A percentile compares a stretch with the other conserved stretches of the same genome.
Evolutionary conservation across 2,329 filamentous ascomycete species (phyloP).

Genomic region (Diplodia seriata): DNA sequence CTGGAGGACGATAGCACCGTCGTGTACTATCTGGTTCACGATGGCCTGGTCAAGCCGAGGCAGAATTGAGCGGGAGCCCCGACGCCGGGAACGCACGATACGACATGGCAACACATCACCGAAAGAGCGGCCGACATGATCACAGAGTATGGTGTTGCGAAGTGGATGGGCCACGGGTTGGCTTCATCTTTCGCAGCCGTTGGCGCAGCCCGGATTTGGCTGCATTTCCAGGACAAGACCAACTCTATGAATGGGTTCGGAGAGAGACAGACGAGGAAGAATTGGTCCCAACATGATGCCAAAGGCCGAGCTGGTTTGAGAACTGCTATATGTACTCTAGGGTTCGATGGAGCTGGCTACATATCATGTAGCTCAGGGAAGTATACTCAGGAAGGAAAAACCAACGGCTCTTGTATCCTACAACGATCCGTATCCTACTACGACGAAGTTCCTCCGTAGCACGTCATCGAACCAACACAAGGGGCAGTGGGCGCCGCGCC

Average conservation of each 20-base stretch:
- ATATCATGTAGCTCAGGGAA: constrained; percentile 6
- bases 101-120: neutral
- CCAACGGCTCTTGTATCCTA: neutral
- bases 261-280: neutral
- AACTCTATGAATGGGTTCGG: neutral
- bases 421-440: neutral
- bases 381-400: constrained; percentile 23
- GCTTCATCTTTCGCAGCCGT: neutral
- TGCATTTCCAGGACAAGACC: neutral
- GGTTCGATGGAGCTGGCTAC: neutral
- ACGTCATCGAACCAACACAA: constrained; percentile 15
- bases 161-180: neutral
- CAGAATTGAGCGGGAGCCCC: constrained; percentile 67
- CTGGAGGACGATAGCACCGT: constrained; percentile 82
- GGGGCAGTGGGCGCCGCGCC: constrained; percentile 34
- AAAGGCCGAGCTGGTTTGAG: neutral
- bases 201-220: neutral
- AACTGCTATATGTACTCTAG: constrained; percentile 6
- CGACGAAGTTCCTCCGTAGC: neutral
- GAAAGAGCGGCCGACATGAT: neutral
- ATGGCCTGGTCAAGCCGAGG: constrained; percentile 84
- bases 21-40: constrained; percentile 84
- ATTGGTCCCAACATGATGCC: neutral
- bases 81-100: constrained; percentile 1
- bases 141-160: neutral